Evolutionary conservation across 768 basidiomycete genomes (phyloP).

Genomic region (Pleurotus tuoliensis): DNA sequence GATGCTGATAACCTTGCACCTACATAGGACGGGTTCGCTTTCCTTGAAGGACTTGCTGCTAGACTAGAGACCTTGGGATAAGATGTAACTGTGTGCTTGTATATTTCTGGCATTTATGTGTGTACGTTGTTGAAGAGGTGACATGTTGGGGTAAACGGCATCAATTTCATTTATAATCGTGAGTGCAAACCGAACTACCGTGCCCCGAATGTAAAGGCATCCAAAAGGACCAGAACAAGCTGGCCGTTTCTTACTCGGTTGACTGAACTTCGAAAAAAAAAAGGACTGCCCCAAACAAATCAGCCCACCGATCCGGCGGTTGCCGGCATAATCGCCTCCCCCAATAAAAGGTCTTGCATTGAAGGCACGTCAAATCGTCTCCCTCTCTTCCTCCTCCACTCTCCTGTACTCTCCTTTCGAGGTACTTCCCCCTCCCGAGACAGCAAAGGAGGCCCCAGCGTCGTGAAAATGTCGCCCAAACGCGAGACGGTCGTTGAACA

Average conservation of each 20-base stretch:
- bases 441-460: constrained; percentile 9
- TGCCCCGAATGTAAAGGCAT: too few species aligned
- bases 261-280: neutral
- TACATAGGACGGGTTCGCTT: constrained; percentile 58
- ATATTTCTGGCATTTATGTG: neutral
- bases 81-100: constrained; percentile 8
- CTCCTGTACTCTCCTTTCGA: constrained; percentile 5
- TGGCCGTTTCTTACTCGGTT: constrained; percentile 8
- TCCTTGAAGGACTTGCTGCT: constrained; percentile 58
- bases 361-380: neutral
- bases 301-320: neutral
- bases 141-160: neutral
- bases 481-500: constrained; percentile 45
- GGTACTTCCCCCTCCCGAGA: neutral
- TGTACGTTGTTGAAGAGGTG: neutral
- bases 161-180: neutral
- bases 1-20: neutral
- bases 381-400: constrained; percentile 8
- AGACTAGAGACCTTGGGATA: constrained; percentile 43
- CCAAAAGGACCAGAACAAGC: too few species aligned
- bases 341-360: constrained; percentile 6
- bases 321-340: neutral
- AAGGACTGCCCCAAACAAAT: neutral
- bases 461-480: constrained; percentile 14
- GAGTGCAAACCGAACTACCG: too few species aligned